Percentiles rank a stretch among this genome's conserved stretches.
phyloP scores from a whole-genome alignment of 2,329 filamentous ascomycete species.

The Rhynchosporium agropyri region DNA sequence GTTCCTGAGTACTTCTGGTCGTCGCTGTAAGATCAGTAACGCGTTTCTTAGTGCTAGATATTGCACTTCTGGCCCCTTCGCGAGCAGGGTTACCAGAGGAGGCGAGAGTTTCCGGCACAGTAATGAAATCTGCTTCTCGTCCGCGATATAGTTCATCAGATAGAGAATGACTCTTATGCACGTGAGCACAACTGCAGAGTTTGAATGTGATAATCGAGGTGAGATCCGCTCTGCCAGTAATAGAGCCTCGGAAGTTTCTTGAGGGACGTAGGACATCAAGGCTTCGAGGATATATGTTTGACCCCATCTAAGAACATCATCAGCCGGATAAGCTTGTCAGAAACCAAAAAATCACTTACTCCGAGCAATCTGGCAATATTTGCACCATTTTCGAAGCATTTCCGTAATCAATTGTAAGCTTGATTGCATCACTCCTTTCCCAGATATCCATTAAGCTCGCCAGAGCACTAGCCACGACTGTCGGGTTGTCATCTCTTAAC shows the following conservation, averaged over 20 bases:
- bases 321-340: neutral
- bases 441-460: slow-evolving; percentile 95
- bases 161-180: slow-evolving; percentile 97
- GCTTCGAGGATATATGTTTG: slow-evolving; percentile 98
- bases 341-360: slow-evolving; percentile 58
- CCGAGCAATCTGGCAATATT: slow-evolving; percentile 93
- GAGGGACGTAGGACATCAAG: slow-evolving; percentile 95
- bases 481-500: slow-evolving; percentile 93
- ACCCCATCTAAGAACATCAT: slow-evolving; percentile 71
- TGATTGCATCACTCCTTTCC: slow-evolving; percentile 96
- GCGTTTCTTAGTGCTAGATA: slow-evolving; percentile 94
- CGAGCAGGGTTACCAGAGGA: slow-evolving; percentile 89
- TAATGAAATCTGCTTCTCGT: slow-evolving; percentile 83
- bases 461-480: slow-evolving; percentile 91
- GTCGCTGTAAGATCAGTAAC: slow-evolving; percentile 86
- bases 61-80: slow-evolving; percentile 97
- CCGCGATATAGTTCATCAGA: slow-evolving; percentile 97
- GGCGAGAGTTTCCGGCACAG: slow-evolving; percentile 93
- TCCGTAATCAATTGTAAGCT: slow-evolving; percentile 94
- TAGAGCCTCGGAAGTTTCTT: slow-evolving; percentile 84
- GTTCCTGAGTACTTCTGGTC: slow-evolving; percentile 91
- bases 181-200: slow-evolving; percentile 93
- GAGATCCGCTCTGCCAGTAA: slow-evolving; percentile 91
- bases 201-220: slow-evolving; percentile 94
- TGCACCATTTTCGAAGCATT: slow-evolving; percentile 98